These are phyloP conservation scores for Rhytidiadelphus loreus DNA, from an alignment of 225 moss, liverwort and hornwort genomes.

Conservation along the genomic window DNA sequence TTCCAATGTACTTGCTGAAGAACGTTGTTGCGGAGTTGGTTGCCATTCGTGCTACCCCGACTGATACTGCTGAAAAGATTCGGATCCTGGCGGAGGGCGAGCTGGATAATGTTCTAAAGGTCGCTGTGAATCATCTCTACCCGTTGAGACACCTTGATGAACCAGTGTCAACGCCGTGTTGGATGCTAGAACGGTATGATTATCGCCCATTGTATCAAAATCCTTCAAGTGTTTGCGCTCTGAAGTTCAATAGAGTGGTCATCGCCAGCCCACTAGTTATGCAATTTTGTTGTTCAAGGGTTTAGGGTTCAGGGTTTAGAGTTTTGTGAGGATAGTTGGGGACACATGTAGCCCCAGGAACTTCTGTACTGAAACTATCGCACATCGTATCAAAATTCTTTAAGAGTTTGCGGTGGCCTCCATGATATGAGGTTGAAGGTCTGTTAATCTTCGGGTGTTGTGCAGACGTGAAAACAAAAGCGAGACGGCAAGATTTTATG, in stretches of 20 bases:
- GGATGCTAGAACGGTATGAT: not conserved
- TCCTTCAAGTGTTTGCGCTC: not conserved
- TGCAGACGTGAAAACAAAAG: not conserved
- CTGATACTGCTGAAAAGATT: not conserved
- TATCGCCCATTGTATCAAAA: not conserved
- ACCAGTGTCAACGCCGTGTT: not conserved
- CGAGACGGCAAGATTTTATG: not conserved
- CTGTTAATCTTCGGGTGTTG: not conserved
- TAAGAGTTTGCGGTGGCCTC: not conserved
- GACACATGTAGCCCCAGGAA: not conserved
- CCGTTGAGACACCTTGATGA: not conserved
- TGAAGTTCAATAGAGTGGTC: not conserved
- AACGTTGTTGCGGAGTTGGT: not conserved
- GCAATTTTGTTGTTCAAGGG: not conserved
- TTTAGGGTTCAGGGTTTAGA: not conserved
- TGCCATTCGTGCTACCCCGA: not conserved
- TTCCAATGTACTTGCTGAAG: conserved; percentile 17
- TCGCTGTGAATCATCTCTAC: not conserved
- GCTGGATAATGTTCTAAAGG: not conserved
- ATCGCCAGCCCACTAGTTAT: not conserved
- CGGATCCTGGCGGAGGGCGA: not conserved
- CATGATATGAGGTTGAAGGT: not conserved
- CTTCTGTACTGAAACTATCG: not conserved
- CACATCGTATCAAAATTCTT: not conserved
- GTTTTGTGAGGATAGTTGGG: not conserved